Conservation (phyloP, 2,329 filamentous ascomycete species). For the Ophiosphaerella herpotricha region DNA sequence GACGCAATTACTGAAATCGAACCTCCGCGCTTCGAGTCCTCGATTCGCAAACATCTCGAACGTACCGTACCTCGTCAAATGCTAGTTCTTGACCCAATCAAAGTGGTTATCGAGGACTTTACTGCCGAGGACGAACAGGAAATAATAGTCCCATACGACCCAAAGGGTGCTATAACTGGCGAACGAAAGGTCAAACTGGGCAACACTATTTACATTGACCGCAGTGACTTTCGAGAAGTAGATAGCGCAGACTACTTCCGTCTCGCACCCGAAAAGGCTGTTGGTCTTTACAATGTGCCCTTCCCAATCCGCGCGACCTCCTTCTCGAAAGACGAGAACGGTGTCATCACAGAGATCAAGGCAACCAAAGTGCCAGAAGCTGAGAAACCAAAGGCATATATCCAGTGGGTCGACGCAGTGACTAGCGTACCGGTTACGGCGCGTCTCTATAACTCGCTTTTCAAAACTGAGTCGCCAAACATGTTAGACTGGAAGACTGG, state of each 20-base stretch:
- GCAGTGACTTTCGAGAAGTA: conserved; percentile 74
- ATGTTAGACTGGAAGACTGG: conserved; percentile 69
- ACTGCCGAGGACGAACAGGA: conserved; percentile 68
- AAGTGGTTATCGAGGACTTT: conserved; percentile 81
- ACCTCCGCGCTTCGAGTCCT: conserved; percentile 81
- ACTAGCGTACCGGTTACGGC: conserved; percentile 65
- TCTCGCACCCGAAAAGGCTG: conserved; percentile 73
- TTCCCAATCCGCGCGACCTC: conserved; percentile 71
- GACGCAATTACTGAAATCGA: conserved; percentile 80
- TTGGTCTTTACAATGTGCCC: conserved; percentile 73
- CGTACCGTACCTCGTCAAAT: conserved; percentile 85
- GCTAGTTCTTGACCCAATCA: conserved; percentile 84
- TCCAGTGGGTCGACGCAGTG: conserved; percentile 84
- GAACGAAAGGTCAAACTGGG: conserved; percentile 68
- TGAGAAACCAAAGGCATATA: conserved; percentile 72
- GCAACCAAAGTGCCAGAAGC: conserved; percentile 67
- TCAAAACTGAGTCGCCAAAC: conserved; percentile 84
- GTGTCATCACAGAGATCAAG: conserved; percentile 68
- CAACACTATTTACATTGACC: conserved; percentile 82
- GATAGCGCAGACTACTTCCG: conserved; percentile 78
- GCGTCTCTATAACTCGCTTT: conserved; percentile 79
- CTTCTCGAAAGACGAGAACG: conserved; percentile 69
- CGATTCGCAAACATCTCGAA: conserved; percentile 84
- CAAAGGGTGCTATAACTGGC: conserved; percentile 68
- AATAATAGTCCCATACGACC: conserved; percentile 76